Evolutionary conservation across 1,284 basidiomycete species (phyloP).

Genomic region (Tilletia setariae): DNA sequence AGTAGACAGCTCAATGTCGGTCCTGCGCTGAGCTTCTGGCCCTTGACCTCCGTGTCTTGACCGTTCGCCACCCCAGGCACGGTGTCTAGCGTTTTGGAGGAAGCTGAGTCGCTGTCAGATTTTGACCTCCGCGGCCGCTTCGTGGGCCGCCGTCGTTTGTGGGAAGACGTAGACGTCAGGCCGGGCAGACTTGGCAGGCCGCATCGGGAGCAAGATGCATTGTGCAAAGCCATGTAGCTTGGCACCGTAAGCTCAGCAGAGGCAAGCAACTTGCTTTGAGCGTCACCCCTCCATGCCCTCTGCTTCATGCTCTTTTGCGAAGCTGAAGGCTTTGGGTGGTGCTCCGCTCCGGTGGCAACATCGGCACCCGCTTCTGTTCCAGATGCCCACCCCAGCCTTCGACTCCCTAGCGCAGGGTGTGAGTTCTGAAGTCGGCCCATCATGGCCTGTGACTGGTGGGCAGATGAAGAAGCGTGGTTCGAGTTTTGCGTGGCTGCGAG

Average conservation of each 20-base stretch:
- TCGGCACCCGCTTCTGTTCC: background rate
- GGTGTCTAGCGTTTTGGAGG: background rate
- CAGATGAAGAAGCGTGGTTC: background rate
- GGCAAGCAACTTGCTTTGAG: background rate
- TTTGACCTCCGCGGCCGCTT: background rate
- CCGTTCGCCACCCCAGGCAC: background rate
- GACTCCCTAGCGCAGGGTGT: background rate
- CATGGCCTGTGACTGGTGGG: background rate
- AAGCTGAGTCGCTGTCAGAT: background rate
- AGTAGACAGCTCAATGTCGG: background rate
- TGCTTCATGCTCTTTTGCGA: background rate
- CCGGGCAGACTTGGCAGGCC: slow-evolving; percentile 1
- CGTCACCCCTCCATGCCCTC: background rate
- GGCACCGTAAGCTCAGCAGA: background rate
- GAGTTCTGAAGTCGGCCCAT: background rate
- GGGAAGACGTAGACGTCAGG: background rate
- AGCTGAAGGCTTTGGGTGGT: background rate
- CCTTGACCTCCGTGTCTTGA: background rate
- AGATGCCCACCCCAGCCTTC: background rate
- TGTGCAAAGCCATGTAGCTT: slow-evolving; percentile 1
- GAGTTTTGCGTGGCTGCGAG: too few species aligned
- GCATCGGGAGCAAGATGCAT: background rate
- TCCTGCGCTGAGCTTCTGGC: background rate
- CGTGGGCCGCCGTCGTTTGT: background rate
- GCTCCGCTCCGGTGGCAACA: background rate